phyloP scores from a whole-genome alignment of 169 alveolate genomes.

The Cryptosporidium sp. region DNA sequence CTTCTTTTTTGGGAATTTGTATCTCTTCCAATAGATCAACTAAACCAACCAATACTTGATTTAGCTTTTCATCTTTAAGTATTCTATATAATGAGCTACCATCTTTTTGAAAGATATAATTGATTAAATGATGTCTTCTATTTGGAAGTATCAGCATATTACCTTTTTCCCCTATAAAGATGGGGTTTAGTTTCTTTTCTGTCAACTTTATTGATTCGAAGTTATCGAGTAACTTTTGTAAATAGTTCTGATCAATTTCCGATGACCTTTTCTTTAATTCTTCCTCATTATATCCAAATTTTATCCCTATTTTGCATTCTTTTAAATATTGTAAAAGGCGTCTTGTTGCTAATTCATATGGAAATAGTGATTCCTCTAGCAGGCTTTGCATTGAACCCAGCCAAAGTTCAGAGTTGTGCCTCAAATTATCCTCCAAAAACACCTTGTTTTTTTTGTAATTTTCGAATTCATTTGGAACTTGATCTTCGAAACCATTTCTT shows the following conservation, averaged over 20 bases:
- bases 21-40: constrained; percentile 26
- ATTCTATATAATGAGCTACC: constrained; percentile 18
- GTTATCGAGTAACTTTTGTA: constrained; percentile 41
- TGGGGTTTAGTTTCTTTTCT: constrained; percentile 14
- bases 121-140: constrained; percentile 46
- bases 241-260: background rate
- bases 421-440: constrained; percentile 42
- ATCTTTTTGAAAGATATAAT: constrained; percentile 44
- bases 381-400: background rate
- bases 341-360: constrained; percentile 52
- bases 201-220: constrained; percentile 29
- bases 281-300: constrained; percentile 27
- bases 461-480: background rate
- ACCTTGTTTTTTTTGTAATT: constrained; percentile 1
- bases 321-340: constrained; percentile 40
- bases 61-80: constrained; percentile 7
- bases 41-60: constrained; percentile 1
- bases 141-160: constrained; percentile 32
- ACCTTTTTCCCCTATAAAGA: constrained; percentile 55
- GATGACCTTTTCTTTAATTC: constrained; percentile 35
- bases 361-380: constrained; percentile 18
- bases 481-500: constrained; percentile 20
- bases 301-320: constrained; percentile 45
- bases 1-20: constrained; percentile 44
- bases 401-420: constrained; percentile 34